These are phyloP conservation scores for Agrocybe pediades DNA, from an alignment of 768 basidiomycete genomes.

Conservation along the genomic window DNA sequence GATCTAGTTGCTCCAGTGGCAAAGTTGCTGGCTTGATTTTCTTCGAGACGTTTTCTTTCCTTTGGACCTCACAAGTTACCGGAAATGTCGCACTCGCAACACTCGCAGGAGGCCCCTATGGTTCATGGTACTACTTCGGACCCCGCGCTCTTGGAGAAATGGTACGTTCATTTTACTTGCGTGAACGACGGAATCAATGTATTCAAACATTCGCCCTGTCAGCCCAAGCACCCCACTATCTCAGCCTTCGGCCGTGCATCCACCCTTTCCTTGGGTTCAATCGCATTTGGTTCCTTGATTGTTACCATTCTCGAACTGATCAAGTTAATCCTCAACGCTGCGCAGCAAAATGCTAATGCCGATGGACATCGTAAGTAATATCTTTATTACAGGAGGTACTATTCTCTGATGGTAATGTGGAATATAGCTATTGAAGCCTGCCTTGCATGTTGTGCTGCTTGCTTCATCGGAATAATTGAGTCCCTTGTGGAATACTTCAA, in stretches of 20 bases:
- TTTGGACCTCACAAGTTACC: slow-evolving; percentile 85
- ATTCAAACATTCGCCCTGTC: background rate
- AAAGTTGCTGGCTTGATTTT: slow-evolving; percentile 81
- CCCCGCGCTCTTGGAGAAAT: slow-evolving; percentile 65
- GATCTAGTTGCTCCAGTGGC: slow-evolving; percentile 58
- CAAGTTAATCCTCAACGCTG: slow-evolving; percentile 57
- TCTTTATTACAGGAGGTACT: background rate
- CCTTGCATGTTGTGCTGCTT: slow-evolving; percentile 78
- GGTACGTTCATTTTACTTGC: slow-evolving; percentile 36
- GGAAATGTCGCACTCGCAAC: slow-evolving; percentile 79
- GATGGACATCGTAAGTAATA: slow-evolving; percentile 64
- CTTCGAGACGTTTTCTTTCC: slow-evolving; percentile 79
- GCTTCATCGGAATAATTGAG: slow-evolving; percentile 75
- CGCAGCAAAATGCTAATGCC: slow-evolving; percentile 57
- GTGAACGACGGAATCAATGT: background rate
- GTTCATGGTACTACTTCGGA: slow-evolving; percentile 86
- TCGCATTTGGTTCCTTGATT: slow-evolving; percentile 83
- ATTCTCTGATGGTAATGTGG: background rate
- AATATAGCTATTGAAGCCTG: slow-evolving; percentile 66
- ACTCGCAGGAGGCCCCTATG: slow-evolving; percentile 78
- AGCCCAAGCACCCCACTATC: slow-evolving; percentile 73
- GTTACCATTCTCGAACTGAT: slow-evolving; percentile 79
- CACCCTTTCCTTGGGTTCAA: slow-evolving; percentile 79
- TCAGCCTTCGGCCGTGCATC: slow-evolving; percentile 74
- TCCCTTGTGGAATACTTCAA: slow-evolving; percentile 79